Percentiles rank a stretch among this genome's conserved stretches.
Evolutionary conservation across 352 stramenopile species (phyloP).

Genomic region (Pythium folliculosum): DNA sequence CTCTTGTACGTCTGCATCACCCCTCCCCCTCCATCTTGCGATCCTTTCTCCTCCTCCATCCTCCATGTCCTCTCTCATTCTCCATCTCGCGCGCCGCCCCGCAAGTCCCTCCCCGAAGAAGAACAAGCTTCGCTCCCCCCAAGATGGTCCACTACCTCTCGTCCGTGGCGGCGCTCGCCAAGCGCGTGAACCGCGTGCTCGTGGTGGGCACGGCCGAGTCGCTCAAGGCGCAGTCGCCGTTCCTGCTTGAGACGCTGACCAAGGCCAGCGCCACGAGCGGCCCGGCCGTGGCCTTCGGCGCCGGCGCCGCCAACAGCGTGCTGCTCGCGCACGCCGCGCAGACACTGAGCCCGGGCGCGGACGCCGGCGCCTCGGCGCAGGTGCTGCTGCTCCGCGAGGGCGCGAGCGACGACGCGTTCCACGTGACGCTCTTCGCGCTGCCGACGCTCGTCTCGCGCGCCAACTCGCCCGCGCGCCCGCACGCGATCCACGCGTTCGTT

Average conservation of each 20-base stretch:
- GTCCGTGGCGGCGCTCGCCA: constrained; percentile 18
- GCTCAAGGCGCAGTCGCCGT: constrained; percentile 38
- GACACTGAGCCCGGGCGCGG: constrained; percentile 39
- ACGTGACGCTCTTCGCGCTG: constrained; percentile 57
- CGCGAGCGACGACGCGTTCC: constrained; percentile 30
- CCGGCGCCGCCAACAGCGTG: constrained; percentile 37
- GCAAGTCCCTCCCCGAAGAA: neutral
- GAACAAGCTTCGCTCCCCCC: neutral
- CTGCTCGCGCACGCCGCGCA: constrained; percentile 56
- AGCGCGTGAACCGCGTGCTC: constrained; percentile 54
- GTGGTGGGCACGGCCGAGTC: constrained; percentile 53
- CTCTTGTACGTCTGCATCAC: neutral
- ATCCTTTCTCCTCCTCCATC: too few species aligned
- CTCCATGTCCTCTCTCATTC: constrained; percentile 16
- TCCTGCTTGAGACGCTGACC: constrained; percentile 44
- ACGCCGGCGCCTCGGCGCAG: constrained; percentile 49
- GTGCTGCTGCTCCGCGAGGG: constrained; percentile 45
- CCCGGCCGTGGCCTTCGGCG: constrained; percentile 33
- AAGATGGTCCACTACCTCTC: constrained; percentile 45
- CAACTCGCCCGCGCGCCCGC: constrained; percentile 71
- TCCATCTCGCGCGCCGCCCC: constrained; percentile 14
- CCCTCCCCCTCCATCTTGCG: neutral
- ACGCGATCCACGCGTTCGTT: constrained; percentile 71
- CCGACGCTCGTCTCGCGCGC: constrained; percentile 64
- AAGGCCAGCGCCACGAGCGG: constrained; percentile 24